A percentile compares a stretch with the other conserved stretches of the same genome.
These are phyloP conservation scores for Colletotrichum limetticola DNA, from an alignment of 2,329 filamentous ascomycete species.

Conservation along the genomic window DNA sequence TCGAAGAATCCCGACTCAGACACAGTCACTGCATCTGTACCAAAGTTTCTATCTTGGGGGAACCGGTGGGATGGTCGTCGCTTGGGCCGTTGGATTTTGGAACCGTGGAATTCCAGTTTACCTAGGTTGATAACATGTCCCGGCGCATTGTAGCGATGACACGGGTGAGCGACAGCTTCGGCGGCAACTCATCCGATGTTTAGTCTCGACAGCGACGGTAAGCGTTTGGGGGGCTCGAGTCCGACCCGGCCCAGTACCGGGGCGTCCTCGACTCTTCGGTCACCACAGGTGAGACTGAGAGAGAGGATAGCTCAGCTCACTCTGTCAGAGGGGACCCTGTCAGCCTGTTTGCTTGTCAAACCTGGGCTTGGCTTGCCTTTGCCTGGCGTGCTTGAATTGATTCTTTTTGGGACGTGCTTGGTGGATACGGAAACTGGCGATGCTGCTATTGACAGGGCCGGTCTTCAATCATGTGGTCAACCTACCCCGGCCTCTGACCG, in stretches of 20 bases:
- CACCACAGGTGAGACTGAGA: background rate
- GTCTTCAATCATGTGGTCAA: slow-evolving; percentile 32
- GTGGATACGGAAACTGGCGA: slow-evolving; percentile 13
- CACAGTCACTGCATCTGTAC: background rate
- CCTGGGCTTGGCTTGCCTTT: background rate
- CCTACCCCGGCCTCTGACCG: slow-evolving; percentile 6
- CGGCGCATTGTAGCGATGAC: slow-evolving; percentile 16
- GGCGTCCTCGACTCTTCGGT: background rate
- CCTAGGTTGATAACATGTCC: background rate
- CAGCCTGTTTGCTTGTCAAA: background rate
- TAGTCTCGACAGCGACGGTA: background rate
- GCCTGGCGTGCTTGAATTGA: background rate
- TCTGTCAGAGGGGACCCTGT: background rate
- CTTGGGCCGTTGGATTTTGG: background rate
- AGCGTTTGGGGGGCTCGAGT: background rate
- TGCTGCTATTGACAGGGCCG: slow-evolving; percentile 7
- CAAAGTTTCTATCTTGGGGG: background rate
- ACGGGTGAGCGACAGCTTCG: background rate
- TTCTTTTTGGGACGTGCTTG: background rate
- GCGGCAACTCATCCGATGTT: slow-evolving; percentile 1
- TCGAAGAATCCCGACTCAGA: background rate
- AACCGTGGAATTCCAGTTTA: background rate
- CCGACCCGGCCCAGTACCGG: background rate
- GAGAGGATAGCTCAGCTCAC: background rate
- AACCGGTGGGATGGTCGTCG: background rate